phyloP scores from a whole-genome alignment of 805 yeast species.

The Teunomyces gatunensis region DNA sequence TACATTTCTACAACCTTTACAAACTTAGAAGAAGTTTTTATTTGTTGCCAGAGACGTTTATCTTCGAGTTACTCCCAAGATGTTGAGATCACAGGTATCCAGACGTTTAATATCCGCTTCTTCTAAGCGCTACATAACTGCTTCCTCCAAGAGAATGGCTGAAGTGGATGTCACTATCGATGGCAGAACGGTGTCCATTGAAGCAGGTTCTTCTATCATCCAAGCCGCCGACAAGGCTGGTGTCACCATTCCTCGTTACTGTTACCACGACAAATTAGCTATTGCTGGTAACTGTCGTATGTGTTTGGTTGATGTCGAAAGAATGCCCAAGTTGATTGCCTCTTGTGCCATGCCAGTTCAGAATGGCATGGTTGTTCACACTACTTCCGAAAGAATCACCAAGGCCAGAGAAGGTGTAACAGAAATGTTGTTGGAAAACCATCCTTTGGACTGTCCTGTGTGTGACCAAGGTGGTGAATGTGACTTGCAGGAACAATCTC shows the following conservation, averaged over 20 bases:
- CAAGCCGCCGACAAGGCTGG: conserved; percentile 94
- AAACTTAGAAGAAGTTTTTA: conserved; percentile 2
- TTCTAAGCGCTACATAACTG: conserved; percentile 29
- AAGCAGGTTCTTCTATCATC: conserved; percentile 83
- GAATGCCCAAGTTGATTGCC: conserved; percentile 86
- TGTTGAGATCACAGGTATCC: conserved; percentile 8
- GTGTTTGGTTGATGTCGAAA: conserved; percentile 88
- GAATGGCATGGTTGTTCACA: conserved; percentile 82
- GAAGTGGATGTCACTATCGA: conserved; percentile 63
- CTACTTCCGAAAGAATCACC: conserved; percentile 73
- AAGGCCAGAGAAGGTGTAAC: conserved; percentile 89
- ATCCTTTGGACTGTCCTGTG: conserved; percentile 88
- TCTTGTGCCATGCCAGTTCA: conserved; percentile 93
- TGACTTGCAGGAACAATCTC: conserved; percentile 84
- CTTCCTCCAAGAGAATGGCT: conserved; percentile 35
- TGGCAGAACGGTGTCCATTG: conserved; percentile 72
- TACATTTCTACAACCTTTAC: conserved; percentile 4
- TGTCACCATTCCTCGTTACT: conserved; percentile 81
- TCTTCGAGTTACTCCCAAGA: conserved; percentile 1
- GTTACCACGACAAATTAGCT: conserved; percentile 88
- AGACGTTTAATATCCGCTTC: conserved; percentile 7
- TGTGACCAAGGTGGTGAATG: conserved; percentile 96
- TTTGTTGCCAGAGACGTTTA: conserved; percentile 2
- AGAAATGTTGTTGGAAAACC: conserved; percentile 83
- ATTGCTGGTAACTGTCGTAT: conserved; percentile 92